Conservation (phyloP, 192 early-diverging fungal species). For the Umbelopsis ramanniana region DNA sequence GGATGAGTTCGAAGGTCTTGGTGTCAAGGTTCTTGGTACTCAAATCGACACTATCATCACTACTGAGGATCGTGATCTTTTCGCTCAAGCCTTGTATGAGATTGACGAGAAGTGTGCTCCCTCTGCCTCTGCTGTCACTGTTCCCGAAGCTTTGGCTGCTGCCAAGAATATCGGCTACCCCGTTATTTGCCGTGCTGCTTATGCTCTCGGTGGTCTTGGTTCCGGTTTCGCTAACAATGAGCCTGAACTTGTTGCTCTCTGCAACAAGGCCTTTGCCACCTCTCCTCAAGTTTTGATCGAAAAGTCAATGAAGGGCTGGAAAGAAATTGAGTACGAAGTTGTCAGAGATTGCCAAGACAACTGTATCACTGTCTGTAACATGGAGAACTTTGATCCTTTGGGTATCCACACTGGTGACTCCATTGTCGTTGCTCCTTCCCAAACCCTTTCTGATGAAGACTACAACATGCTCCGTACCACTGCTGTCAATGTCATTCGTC, state of each 20-base stretch:
- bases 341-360: constrained; percentile 94
- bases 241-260: constrained; percentile 78
- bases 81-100: constrained; percentile 82
- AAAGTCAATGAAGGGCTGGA: constrained; percentile 99
- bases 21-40: constrained; percentile 94
- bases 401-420: constrained; percentile 99
- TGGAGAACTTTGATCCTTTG: constrained; percentile 99
- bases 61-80: constrained; percentile 97
- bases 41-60: constrained; percentile 94
- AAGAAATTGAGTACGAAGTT: constrained; percentile 99
- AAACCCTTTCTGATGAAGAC: constrained; percentile 96
- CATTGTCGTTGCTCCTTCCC: constrained; percentile 97
- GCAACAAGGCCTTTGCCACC: constrained; percentile 86
- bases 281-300: constrained; percentile 96
- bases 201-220: constrained; percentile 94
- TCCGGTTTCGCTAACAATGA: constrained; percentile 96
- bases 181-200: constrained; percentile 95
- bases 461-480: constrained; percentile 98
- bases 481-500: constrained; percentile 95
- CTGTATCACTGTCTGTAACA: constrained; percentile 99
- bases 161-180: constrained; percentile 93
- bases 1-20: constrained; percentile 87
- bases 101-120: constrained; percentile 94
- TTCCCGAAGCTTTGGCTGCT: constrained; percentile 87
- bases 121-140: constrained; percentile 77